Percentiles rank a stretch among this genome's conserved stretches.
Evolutionary conservation across 2,329 filamentous ascomycete genomes (phyloP).

Genomic region (Microsporum ferrugineum): DNA sequence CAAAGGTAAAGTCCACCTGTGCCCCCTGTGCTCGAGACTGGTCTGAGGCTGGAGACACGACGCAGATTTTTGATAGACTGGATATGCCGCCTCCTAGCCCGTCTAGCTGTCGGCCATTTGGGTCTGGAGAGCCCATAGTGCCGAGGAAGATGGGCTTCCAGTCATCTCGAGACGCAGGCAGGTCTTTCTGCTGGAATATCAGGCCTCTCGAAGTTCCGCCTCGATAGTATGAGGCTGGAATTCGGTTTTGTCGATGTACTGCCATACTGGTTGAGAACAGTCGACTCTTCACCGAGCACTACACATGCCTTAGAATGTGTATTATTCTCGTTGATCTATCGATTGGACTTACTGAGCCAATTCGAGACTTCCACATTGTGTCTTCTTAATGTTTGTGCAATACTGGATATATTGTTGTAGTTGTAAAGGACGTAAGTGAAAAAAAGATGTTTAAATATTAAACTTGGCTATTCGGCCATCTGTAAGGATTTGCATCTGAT

Average conservation of each 20-base stretch:
- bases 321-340: not conserved
- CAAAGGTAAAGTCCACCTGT: conserved; percentile 61
- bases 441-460: not conserved
- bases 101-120: conserved; percentile 57
- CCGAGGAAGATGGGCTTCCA: conserved; percentile 48
- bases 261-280: not conserved
- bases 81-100: conserved; percentile 60
- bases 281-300: not conserved
- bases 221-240: conserved; percentile 51
- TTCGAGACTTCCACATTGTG: not conserved
- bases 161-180: conserved; percentile 36
- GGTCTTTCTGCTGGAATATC: conserved; percentile 44
- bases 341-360: not conserved
- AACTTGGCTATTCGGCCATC: not conserved
- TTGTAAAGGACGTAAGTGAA: not conserved
- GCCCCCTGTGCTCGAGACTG: conserved; percentile 26
- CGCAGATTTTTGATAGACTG: conserved; percentile 58
- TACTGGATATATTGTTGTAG: not conserved
- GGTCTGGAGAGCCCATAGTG: conserved; percentile 55
- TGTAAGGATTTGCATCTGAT: not conserved
- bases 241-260: conserved; percentile 20
- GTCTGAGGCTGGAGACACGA: conserved; percentile 45
- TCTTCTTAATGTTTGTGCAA: not conserved
- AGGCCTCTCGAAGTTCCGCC: conserved; percentile 60
- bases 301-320: not conserved